A percentile compares a stretch with the other conserved stretches of the same genome.
These are phyloP conservation scores for Saturnispora saitoi DNA, from an alignment of 805 yeast genomes.

Conservation along the genomic window DNA sequence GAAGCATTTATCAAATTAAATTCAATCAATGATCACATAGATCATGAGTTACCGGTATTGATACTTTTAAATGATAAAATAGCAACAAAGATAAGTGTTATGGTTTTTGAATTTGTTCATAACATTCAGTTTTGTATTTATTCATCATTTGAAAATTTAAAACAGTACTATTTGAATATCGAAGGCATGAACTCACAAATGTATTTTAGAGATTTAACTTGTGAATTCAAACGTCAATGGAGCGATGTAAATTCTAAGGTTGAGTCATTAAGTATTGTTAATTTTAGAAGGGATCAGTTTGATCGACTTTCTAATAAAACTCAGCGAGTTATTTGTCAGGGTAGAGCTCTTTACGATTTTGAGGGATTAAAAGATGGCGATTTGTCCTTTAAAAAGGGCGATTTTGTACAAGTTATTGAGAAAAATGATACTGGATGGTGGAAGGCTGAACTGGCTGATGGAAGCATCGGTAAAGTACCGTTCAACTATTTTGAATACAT, in stretches of 20 bases:
- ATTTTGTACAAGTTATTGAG: conserved; percentile 32
- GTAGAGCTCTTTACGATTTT: conserved; percentile 34
- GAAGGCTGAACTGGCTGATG: conserved; percentile 34
- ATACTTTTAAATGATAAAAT: conserved; percentile 28
- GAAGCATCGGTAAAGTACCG: conserved; percentile 38
- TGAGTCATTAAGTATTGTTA: conserved; percentile 6
- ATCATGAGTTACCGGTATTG: conserved; percentile 40
- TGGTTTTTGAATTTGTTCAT: conserved; percentile 21
- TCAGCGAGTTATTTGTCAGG: background rate
- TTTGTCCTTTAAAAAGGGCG: conserved; percentile 36
- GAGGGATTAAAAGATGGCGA: conserved; percentile 33
- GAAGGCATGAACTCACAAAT: conserved; percentile 2
- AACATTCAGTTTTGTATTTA: conserved; percentile 26
- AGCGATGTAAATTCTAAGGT: background rate
- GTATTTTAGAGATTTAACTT: conserved; percentile 8
- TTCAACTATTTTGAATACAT: conserved; percentile 28
- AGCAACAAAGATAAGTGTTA: conserved; percentile 19
- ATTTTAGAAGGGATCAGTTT: background rate
- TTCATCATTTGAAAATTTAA: conserved; percentile 2
- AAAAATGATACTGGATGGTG: conserved; percentile 39
- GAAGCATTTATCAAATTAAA: conserved; percentile 31
- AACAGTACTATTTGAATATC: conserved; percentile 9
- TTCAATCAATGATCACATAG: conserved; percentile 31
- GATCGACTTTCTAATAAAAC: background rate
- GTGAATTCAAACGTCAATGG: background rate